Evolutionary conservation across 2,329 filamentous ascomycete genomes (phyloP).

Genomic region (Drechslera avenae): DNA sequence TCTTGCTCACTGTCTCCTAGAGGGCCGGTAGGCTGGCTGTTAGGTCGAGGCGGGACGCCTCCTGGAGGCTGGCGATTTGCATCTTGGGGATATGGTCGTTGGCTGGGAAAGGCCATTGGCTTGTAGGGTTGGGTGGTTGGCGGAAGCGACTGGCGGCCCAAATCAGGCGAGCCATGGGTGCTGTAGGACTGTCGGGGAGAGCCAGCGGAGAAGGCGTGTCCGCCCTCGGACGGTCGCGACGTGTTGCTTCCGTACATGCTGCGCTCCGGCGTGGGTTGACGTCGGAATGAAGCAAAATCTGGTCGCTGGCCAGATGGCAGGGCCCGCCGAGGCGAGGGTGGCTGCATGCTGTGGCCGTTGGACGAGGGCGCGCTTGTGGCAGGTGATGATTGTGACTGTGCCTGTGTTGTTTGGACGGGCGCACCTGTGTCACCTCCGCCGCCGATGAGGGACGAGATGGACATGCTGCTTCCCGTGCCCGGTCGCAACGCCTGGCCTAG

Average conservation of each 20-base stretch:
- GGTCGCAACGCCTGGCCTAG: constrained; percentile 60
- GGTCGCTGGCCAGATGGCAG: constrained; percentile 37
- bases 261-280: constrained; percentile 47
- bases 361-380: constrained; percentile 45
- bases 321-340: constrained; percentile 52
- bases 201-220: constrained; percentile 31
- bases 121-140: constrained; percentile 43
- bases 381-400: constrained; percentile 58
- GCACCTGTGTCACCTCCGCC: constrained; percentile 56
- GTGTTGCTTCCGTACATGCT: constrained; percentile 32
- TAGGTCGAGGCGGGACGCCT: constrained; percentile 46
- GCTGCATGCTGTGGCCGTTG: constrained; percentile 52
- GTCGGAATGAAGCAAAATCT: constrained; percentile 45
- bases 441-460: constrained; percentile 74
- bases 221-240: constrained; percentile 37
- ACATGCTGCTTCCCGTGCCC: constrained; percentile 69
- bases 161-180: constrained; percentile 44
- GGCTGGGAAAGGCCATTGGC: constrained; percentile 35
- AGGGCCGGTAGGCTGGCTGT: constrained; percentile 47
- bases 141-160: constrained; percentile 39
- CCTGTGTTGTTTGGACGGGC: constrained; percentile 48
- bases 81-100: constrained; percentile 43
- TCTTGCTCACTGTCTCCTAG: constrained; percentile 34
- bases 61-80: constrained; percentile 29
- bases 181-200: constrained; percentile 44